A percentile compares a stretch with the other conserved stretches of the same genome.
Conservation (phyloP, 148 eudicot genomes). For the Persicaria tinctoria region DNA sequence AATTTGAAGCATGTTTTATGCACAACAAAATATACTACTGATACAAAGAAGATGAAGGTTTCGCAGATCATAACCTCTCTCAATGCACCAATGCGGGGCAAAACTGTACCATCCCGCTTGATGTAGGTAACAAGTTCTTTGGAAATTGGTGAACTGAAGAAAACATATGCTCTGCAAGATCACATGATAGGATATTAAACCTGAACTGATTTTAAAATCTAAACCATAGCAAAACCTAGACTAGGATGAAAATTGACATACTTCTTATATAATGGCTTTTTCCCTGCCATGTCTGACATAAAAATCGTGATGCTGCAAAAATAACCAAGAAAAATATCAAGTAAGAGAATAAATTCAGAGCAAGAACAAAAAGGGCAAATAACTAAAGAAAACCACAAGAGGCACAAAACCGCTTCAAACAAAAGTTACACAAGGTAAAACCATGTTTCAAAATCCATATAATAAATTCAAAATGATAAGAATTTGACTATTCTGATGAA, state of each 20-base stretch:
- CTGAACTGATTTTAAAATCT: not conserved
- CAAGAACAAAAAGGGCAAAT: not conserved
- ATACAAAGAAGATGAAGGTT: not conserved
- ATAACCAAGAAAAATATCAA: slow-evolving; percentile 7
- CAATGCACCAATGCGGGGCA: slow-evolving; percentile 75
- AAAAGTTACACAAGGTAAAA: not conserved
- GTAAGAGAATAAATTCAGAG: not conserved
- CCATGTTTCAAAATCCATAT: not conserved
- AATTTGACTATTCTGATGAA: not conserved
- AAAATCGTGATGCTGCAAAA: slow-evolving; percentile 73
- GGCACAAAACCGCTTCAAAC: not conserved
- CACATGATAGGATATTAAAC: slow-evolving; percentile 9
- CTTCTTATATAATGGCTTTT: slow-evolving; percentile 81
- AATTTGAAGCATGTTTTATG: not conserved
- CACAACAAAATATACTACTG: not conserved
- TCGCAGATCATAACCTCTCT: slow-evolving; percentile 54
- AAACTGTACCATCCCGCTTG: slow-evolving; percentile 59
- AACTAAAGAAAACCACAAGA: not conserved
- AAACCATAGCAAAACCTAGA: not conserved
- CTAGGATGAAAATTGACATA: slow-evolving; percentile 25
- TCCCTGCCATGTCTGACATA: slow-evolving; percentile 89
- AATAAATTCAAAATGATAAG: not conserved
- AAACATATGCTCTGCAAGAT: slow-evolving; percentile 71
- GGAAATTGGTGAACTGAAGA: slow-evolving; percentile 76
- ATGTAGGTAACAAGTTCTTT: slow-evolving; percentile 61